Evolutionary conservation across 106 monocot species (phyloP), one percentile per base, ranked within the genome.

Genomic region (Phalaenopsis aphrodite): DNA sequence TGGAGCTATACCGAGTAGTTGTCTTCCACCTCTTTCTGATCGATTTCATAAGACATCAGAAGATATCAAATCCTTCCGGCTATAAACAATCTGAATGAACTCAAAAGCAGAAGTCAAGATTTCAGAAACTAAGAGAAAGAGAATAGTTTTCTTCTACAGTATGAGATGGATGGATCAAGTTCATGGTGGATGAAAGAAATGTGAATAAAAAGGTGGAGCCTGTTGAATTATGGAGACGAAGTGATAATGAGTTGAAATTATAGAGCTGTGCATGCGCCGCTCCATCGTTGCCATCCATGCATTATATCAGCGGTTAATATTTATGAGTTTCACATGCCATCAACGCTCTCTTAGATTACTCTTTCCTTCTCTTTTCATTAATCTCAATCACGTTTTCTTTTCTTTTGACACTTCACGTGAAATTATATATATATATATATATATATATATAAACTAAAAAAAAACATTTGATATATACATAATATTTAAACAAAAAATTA

Each of bases 321-420:
- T 88, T 88, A 88, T 79, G 77, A 57, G 81, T 76, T 86, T 88
- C 88, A 88, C 88, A 88, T 86, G 88, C 81, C 58, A 83, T 55
- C 76, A 49, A 49, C 75, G 49, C 38, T 69, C 69, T 38, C 69
- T 12, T 61, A 6, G n/a, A 61, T 61, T 21, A 61, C 14, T 52
- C 52, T 52, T 52, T 12, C 12, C 2, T 9, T 9, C 52, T 52
- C 11, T 52, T 52, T 52, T 52, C 52, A 52, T 52, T 52, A 52
- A 52, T 52, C 52, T 52, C 52, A 52, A 52, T 52, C 52, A 52
- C 52, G 52, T 9, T 52, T n/a, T n/a, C n/a, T 30, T 52, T 52
- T 52, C 2, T 52, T 52, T 52, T 14, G 12, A 52, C 12, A 52
- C 52, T 52, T 52, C 14, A 52, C 52, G 52, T 52, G 52, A 52